These are phyloP conservation scores for Hibiscus syriacus DNA, from an alignment of 345 rosid species.

Conservation along the genomic window DNA sequence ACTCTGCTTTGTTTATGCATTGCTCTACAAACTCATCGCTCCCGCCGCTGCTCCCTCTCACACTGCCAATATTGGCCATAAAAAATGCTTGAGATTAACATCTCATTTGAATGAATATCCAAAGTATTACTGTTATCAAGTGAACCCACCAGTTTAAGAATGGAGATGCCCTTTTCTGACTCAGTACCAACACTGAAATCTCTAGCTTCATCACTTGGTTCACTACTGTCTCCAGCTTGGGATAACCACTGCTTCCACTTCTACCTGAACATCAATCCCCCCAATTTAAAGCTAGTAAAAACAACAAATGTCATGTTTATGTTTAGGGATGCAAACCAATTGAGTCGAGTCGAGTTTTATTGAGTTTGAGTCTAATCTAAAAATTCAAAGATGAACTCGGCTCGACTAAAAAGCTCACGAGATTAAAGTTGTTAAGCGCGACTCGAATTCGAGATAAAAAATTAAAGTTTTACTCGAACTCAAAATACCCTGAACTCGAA, in stretches of 20 bases:
- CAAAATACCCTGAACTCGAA: no score
- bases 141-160: conserved; percentile 54
- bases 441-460: no score
- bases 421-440: no score
- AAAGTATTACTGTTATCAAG: no score
- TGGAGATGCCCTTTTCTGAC: conserved; percentile 67
- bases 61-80: neutral
- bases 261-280: conserved; percentile 42
- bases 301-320: no score
- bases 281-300: no score
- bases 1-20: neutral
- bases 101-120: neutral
- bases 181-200: conserved; percentile 73
- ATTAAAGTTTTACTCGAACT: no score
- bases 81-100: neutral
- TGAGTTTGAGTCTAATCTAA: no score
- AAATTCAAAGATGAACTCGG: no score
- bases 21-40: neutral
- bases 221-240: conserved; percentile 61
- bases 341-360: no score
- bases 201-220: conserved; percentile 95
- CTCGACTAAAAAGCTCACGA: no score
- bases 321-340: no score
- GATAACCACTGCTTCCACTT: conserved; percentile 76
- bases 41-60: neutral